Evolutionary conservation across 208 protist species (phyloP).

Genomic region (Blechomonas ayalai): DNA sequence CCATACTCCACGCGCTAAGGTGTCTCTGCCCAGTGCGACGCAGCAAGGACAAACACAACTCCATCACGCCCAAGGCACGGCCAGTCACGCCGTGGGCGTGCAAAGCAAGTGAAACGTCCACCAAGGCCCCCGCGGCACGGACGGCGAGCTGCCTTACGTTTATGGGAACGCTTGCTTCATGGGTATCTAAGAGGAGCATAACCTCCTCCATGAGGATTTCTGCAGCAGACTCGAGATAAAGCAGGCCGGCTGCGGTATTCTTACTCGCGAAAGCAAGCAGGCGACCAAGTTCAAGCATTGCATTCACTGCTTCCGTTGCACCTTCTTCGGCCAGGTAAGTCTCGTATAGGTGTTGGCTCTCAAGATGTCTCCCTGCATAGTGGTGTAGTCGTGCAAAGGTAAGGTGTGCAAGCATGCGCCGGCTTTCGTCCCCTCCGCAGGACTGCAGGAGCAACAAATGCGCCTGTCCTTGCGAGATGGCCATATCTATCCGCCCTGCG

Average conservation of each 20-base stretch:
- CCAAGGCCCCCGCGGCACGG: slow-evolving; percentile 33
- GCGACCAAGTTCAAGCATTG: slow-evolving; percentile 65
- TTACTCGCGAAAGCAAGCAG: slow-evolving; percentile 36
- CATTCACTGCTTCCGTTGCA: slow-evolving; percentile 38
- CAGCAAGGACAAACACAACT: slow-evolving; percentile 43
- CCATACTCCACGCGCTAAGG: slow-evolving; percentile 39
- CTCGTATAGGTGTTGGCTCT: slow-evolving; percentile 51
- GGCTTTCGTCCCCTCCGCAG: slow-evolving; percentile 12
- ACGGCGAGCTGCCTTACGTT: slow-evolving; percentile 11
- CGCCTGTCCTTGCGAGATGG: slow-evolving; percentile 43
- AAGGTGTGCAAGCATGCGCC: slow-evolving; percentile 27
- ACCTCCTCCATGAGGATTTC: slow-evolving; percentile 53
- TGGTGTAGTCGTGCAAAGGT: slow-evolving; percentile 54
- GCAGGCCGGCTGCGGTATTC: slow-evolving; percentile 25
- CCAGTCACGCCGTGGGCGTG: slow-evolving; percentile 31
- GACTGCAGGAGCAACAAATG: slow-evolving; percentile 31
- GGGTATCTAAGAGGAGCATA: slow-evolving; percentile 1
- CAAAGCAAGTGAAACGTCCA: slow-evolving; percentile 53
- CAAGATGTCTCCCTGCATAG: slow-evolving; percentile 11
- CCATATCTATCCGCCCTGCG: slow-evolving; percentile 21
- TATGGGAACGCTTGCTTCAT: not conserved
- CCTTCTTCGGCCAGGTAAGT: slow-evolving; percentile 36
- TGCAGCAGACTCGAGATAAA: slow-evolving; percentile 61
- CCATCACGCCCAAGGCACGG: slow-evolving; percentile 50
- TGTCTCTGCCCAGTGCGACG: slow-evolving; percentile 26